These are phyloP conservation scores for Gossypium aridum DNA, from an alignment of 441 rosid genomes.

Conservation along the genomic window DNA sequence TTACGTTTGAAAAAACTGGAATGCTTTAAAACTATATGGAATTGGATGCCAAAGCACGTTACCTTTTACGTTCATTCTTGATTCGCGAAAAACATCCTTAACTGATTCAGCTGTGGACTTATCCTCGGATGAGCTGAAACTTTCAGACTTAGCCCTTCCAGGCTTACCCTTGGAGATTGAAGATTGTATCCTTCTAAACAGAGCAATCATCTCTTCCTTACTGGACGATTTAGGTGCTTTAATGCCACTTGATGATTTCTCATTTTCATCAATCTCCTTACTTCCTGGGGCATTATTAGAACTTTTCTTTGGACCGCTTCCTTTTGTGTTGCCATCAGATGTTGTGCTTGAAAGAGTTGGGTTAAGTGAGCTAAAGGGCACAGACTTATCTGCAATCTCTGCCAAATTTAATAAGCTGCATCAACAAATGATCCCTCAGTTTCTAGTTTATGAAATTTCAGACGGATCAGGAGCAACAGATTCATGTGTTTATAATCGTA, in stretches of 20 bases:
- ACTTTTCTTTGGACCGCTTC: constrained; percentile 19
- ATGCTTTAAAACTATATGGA: background rate
- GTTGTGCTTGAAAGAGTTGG: constrained; percentile 20
- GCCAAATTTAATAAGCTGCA: constrained; percentile 77
- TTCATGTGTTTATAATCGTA: background rate
- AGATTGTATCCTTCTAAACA: constrained; percentile 48
- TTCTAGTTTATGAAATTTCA: constrained; percentile 14
- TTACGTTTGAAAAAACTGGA: background rate
- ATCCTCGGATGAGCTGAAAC: constrained; percentile 10
- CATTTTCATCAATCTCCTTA: constrained; percentile 18
- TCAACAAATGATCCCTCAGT: constrained; percentile 39
- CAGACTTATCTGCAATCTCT: constrained; percentile 43
- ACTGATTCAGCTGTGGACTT: constrained; percentile 26
- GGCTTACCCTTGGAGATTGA: constrained; percentile 43
- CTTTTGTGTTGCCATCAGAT: constrained; percentile 23
- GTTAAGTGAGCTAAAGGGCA: constrained; percentile 15
- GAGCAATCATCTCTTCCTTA: constrained; percentile 50
- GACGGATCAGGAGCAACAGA: background rate
- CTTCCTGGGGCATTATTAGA: constrained; percentile 15
- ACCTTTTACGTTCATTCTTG: constrained; percentile 31
- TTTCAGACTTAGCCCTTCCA: background rate
- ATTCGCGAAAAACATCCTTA: constrained; percentile 29
- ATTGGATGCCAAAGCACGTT: background rate
- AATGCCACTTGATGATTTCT: constrained; percentile 14
- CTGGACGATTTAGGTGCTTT: constrained; percentile 20